Base-by-base conservation (phyloP, 768 basidiomycete genomes). In the Paxillus ammoniavirescens region DNA sequence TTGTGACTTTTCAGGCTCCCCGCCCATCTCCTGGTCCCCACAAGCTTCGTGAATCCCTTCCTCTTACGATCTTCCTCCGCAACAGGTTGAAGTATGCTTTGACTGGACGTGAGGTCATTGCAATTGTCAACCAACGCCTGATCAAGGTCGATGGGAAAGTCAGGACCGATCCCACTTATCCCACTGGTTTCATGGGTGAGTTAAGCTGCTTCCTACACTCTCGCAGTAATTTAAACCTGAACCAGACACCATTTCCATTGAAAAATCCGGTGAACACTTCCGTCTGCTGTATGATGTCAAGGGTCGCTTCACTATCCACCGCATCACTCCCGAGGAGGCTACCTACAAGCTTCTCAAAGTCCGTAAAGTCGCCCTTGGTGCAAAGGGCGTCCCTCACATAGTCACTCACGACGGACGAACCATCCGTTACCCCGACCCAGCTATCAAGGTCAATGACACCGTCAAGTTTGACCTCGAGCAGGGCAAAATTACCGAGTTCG, bases 331-430 rank as follows among this genome's bases (percentile, higher is more conserved):
- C 40, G 97, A 98, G 77, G 97, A 99, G 75, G 93, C 96, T 46
- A 78, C 81, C 65, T 98, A 93, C 86, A 98, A 98, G 77, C 92
- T 99, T 68, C 82, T 91, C 71, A 93, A 94, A 72, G 97, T 99
- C 65, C 84, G 85, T 72, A 88, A 85, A 64, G 89, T 96, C 40
- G 93, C 93, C 58, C 77, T 98, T 61, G 97, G 97, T 56, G 81
- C 84, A 62, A 90, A 91, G 71, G 94, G 94, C 64, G 94, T 99
- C 46, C 97, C 97, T 50, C 87, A 95, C 81, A 80, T 99, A 63
- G 92, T 98, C 75, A 98, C 96, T 62, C 97, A 99, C 79, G 97
- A 99, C 68, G 97, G 97, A 49, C 93, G 97, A 72, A 99, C 97
- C 61, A 98, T 99, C 79, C 95, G 97, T 59, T 99, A 98, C 79